Evolutionary conservation across 2,329 filamentous ascomycete genomes (phyloP).

Genomic region (Drechslerella dactyloides): DNA sequence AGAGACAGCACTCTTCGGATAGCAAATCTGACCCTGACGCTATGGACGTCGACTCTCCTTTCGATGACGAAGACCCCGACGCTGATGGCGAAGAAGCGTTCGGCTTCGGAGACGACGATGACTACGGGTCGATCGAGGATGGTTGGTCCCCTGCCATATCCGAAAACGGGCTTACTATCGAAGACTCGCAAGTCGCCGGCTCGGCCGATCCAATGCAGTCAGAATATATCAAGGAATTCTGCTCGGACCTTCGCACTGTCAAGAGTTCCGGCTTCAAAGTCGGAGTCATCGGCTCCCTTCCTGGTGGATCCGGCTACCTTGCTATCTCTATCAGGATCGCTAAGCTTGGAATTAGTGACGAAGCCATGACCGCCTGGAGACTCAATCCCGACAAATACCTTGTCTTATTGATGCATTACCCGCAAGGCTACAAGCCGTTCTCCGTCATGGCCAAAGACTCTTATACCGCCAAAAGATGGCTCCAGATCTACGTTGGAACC

Average conservation of each 20-base stretch:
- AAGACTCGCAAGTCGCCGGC: constrained; percentile 38
- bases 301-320: constrained; percentile 63
- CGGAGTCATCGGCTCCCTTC: constrained; percentile 63
- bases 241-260: constrained; percentile 67
- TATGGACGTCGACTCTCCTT: constrained; percentile 55
- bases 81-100: constrained; percentile 58
- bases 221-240: constrained; percentile 57
- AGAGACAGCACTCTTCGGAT: constrained; percentile 54
- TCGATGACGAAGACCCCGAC: constrained; percentile 57
- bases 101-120: constrained; percentile 48
- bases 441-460: constrained; percentile 63
- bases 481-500: constrained; percentile 72
- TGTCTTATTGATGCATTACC: constrained; percentile 73
- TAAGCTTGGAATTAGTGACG: constrained; percentile 74
- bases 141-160: constrained; percentile 51
- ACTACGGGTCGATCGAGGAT: constrained; percentile 53
- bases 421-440: constrained; percentile 67
- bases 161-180: constrained; percentile 44
- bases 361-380: constrained; percentile 79
- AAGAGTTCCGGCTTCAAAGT: constrained; percentile 73
- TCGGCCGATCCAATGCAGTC: constrained; percentile 39
- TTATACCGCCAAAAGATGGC: constrained; percentile 56
- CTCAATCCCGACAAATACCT: constrained; percentile 72
- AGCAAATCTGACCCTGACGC: constrained; percentile 52
- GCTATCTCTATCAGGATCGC: constrained; percentile 72